These are phyloP conservation scores for Vaucheria bursata DNA, from an alignment of 352 stramenopile species.

Conservation along the genomic window DNA sequence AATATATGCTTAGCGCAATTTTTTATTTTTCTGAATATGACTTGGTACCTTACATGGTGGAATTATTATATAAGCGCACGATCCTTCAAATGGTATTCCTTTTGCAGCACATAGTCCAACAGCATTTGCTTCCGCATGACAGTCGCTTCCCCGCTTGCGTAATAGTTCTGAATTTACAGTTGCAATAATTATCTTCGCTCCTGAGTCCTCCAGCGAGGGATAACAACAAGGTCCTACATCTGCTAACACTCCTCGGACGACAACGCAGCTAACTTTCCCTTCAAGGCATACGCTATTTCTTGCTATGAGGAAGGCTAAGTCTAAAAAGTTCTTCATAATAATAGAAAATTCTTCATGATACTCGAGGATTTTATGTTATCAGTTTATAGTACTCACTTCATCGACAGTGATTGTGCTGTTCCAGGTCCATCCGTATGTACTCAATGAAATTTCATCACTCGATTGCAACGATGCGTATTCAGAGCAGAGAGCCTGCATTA, in stretches of 20 bases:
- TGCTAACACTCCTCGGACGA: background rate
- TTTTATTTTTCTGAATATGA: too few species aligned
- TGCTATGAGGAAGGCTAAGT: slow-evolving; percentile 1
- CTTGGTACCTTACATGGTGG: slow-evolving; percentile 11
- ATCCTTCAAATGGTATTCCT: background rate
- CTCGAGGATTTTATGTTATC: too few species aligned
- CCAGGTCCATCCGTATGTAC: background rate
- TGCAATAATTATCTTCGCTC: background rate
- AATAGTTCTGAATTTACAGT: background rate
- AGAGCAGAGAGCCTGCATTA: too few species aligned
- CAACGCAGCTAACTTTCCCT: slow-evolving; percentile 4
- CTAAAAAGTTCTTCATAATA: slow-evolving; percentile 1
- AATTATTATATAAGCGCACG: background rate
- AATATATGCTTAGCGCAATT: too few species aligned
- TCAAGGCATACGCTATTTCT: background rate
- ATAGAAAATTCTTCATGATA: too few species aligned
- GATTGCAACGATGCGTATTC: too few species aligned
- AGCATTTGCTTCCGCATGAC: slow-evolving; percentile 6
- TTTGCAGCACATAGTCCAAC: background rate
- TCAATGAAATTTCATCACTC: too few species aligned
- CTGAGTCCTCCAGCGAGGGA: too few species aligned
- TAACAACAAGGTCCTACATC: background rate
- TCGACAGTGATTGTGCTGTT: background rate
- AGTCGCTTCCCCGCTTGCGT: background rate
- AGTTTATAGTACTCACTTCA: too few species aligned